Percentiles rank a stretch among this genome's conserved stretches.
phyloP scores from a whole-genome alignment of 2,329 filamentous ascomycete species.

The Alternaria postmessia region DNA sequence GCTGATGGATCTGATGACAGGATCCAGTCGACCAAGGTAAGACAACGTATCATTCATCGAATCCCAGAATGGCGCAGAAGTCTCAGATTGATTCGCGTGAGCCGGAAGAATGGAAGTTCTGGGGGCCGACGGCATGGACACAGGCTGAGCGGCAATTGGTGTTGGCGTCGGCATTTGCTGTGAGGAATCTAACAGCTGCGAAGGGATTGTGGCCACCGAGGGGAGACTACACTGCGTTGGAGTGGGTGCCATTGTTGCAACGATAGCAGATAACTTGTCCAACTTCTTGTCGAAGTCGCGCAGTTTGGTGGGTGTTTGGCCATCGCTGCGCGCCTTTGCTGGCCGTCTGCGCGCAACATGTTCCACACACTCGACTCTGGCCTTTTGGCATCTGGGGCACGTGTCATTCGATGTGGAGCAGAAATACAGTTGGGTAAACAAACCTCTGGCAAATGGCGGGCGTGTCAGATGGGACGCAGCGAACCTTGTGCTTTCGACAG shows the following conservation, averaged over 20 bases:
- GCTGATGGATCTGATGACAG: conserved; percentile 45
- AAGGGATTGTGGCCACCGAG: conserved; percentile 31
- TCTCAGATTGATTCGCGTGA: conserved; percentile 35
- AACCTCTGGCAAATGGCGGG: conserved; percentile 47
- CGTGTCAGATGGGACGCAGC: conserved; percentile 46
- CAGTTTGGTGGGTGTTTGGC: conserved; percentile 38
- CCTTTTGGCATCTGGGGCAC: conserved; percentile 48
- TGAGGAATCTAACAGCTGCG: conserved; percentile 33
- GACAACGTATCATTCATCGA: conserved; percentile 44
- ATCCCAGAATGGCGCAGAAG: conserved; percentile 44
- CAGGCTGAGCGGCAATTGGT: conserved; percentile 22
- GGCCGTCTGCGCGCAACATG: conserved; percentile 48
- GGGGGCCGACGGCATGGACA: conserved; percentile 24
- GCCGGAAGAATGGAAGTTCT: conserved; percentile 34
- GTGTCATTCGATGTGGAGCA: conserved; percentile 38
- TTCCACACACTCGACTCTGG: conserved; percentile 47
- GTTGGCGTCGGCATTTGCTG: conserved; percentile 26
- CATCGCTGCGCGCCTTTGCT: conserved; percentile 42
- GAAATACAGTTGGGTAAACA: conserved; percentile 18
- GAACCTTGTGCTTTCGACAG: conserved; percentile 49
- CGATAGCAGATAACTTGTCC: conserved; percentile 45
- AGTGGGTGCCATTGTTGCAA: conserved; percentile 38
- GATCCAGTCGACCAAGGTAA: conserved; percentile 42
- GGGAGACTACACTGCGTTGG: conserved; percentile 35
- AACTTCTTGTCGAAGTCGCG: conserved; percentile 47